Conservation (phyloP, 345 rosid species). For the Balakata baccata region DNA sequence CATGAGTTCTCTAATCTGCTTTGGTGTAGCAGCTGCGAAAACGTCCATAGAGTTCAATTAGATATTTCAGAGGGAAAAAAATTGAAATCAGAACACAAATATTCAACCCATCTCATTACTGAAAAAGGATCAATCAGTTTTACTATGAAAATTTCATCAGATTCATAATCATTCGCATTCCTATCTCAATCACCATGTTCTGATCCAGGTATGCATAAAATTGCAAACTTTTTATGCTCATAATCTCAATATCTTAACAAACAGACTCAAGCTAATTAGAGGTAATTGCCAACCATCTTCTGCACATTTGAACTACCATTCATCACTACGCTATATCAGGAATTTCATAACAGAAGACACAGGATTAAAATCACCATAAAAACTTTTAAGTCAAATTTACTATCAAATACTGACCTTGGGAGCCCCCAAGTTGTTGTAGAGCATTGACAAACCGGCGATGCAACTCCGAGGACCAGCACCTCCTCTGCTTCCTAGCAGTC, state of each 20-base stretch:
- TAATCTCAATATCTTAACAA: not conserved
- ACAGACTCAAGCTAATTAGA: not conserved
- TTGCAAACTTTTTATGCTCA: not conserved
- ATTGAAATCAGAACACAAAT: not conserved
- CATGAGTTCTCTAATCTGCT: slow-evolving; percentile 95
- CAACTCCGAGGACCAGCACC: slow-evolving; percentile 94
- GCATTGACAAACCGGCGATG: slow-evolving; percentile 83
- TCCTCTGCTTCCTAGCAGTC: slow-evolving; percentile 73
- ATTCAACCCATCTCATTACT: not conserved
- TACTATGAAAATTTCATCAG: not conserved
- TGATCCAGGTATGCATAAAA: not conserved
- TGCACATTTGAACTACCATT: not conserved
- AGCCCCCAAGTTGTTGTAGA: slow-evolving; percentile 84
- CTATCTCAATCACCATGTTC: not conserved
- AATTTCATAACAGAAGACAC: not conserved
- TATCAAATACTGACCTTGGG: slow-evolving; percentile 51
- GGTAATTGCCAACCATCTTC: not conserved
- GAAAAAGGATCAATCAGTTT: not conserved
- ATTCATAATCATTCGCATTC: slow-evolving; percentile 4
- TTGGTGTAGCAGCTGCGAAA: slow-evolving; percentile 86
- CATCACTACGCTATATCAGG: not conserved
- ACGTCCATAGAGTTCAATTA: slow-evolving; percentile 8
- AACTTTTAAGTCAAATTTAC: not conserved
- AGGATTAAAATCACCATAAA: not conserved
- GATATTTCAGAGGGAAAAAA: not conserved